These are phyloP conservation scores for Sporothrix phasma DNA, from an alignment of 2,329 filamentous ascomycete species.

Conservation along the genomic window DNA sequence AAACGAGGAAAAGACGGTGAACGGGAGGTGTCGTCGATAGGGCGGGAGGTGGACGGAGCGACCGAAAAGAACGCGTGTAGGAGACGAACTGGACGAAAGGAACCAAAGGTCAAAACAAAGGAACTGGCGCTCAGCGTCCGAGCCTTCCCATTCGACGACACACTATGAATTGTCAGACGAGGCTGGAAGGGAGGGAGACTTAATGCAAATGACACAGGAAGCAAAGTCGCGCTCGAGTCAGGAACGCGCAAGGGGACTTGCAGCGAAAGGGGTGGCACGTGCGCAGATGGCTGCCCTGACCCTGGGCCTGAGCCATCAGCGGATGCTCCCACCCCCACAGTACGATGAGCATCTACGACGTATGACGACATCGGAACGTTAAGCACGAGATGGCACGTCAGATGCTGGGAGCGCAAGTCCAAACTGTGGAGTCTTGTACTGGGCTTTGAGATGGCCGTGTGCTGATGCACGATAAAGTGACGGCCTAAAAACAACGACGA, in stretches of 20 bases:
- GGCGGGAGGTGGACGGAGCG: no score
- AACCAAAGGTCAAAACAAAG: neutral
- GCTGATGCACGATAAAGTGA: neutral
- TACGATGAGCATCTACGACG: neutral
- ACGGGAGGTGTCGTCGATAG: no score
- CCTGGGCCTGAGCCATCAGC: neutral
- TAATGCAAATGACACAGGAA: neutral
- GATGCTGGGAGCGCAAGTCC: neutral
- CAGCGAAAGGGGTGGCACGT: neutral
- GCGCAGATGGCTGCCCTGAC: neutral
- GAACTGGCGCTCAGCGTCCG: neutral
- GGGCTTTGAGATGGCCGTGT: neutral
- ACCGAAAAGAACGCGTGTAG: neutral
- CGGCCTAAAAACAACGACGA: neutral
- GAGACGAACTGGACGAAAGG: neutral
- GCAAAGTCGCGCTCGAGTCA: neutral
- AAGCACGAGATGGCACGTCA: neutral
- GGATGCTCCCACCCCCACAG: neutral
- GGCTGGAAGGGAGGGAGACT: neutral
- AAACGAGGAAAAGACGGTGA: neutral
- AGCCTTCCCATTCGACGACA: no score
- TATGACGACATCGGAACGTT: neutral
- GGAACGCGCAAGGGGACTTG: neutral
- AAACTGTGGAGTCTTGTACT: no score
- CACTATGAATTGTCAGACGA: neutral